phyloP scores from a whole-genome alignment of 2,329 filamentous ascomycete genomes.

The Cryphonectria japonica region DNA sequence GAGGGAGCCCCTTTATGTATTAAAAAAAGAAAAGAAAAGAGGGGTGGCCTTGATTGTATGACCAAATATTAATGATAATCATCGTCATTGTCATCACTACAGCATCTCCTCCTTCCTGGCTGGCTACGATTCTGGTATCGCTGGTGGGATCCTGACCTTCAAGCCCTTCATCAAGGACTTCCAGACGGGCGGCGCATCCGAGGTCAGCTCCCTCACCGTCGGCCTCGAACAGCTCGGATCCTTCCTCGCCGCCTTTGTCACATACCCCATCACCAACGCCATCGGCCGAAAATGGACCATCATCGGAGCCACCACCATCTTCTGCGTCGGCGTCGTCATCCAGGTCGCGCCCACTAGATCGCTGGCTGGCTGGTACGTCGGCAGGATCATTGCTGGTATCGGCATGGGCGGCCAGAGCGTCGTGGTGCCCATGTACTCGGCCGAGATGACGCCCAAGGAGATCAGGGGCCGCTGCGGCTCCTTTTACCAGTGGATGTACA shows the following conservation, averaged over 20 bases:
- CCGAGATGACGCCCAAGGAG: conserved; percentile 43
- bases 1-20: too few relatives aligned
- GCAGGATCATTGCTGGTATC: conserved; percentile 18
- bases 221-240: conserved; percentile 48
- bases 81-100: not conserved
- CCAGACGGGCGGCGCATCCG: conserved; percentile 37
- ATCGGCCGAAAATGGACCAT: conserved; percentile 47
- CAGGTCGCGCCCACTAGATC: conserved; percentile 42
- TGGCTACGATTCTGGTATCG: conserved; percentile 49
- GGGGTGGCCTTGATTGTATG: not conserved
- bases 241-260: conserved; percentile 48
- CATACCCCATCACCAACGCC: conserved; percentile 47
- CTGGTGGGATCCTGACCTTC: conserved; percentile 46
- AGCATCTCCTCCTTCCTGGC: conserved; percentile 45
- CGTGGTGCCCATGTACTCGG: conserved; percentile 23
- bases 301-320: conserved; percentile 45
- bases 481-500: conserved; percentile 23
- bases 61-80: not conserved
- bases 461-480: conserved; percentile 20
- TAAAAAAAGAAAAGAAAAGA: too few relatives aligned
- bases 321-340: conserved; percentile 48
- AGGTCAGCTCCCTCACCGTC: conserved; percentile 41
- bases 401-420: conserved; percentile 20
- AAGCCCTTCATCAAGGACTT: conserved; percentile 45
- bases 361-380: conserved; percentile 19